These are phyloP conservation scores for Benincasa hispida DNA, from an alignment of 306 rosid genomes.

Conservation along the genomic window DNA sequence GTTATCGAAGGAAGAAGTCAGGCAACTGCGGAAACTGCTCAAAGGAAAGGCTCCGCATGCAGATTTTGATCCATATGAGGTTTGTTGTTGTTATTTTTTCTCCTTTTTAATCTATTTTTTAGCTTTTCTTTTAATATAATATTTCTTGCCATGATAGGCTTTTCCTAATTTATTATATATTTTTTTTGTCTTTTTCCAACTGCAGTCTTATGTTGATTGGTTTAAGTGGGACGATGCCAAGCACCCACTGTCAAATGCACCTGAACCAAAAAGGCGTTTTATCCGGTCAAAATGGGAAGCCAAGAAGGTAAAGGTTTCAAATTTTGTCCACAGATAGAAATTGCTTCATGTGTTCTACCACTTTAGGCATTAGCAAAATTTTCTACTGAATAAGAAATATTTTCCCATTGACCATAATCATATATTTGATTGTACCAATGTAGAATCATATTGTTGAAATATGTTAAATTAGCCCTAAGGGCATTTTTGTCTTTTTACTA, in stretches of 20 bases:
- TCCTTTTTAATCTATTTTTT: background rate
- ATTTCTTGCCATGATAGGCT: background rate
- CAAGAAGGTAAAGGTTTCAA: slow-evolving; percentile 39
- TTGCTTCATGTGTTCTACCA: background rate
- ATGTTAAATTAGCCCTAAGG: too few species aligned
- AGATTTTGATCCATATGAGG: slow-evolving; percentile 73
- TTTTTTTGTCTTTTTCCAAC: slow-evolving; percentile 3
- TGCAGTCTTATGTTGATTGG: slow-evolving; percentile 81
- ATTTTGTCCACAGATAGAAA: background rate
- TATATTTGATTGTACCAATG: background rate
- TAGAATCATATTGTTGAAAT: too few species aligned
- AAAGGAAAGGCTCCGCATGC: slow-evolving; percentile 69
- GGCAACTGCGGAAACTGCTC: slow-evolving; percentile 42
- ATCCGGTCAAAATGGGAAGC: slow-evolving; percentile 92
- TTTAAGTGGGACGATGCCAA: slow-evolving; percentile 79
- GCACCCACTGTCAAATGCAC: slow-evolving; percentile 83
- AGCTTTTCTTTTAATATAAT: background rate
- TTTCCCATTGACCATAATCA: background rate
- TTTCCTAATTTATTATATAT: background rate
- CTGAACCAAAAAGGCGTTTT: slow-evolving; percentile 94
- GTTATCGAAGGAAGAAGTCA: slow-evolving; percentile 55
- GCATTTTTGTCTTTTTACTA: too few species aligned
- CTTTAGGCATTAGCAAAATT: background rate
- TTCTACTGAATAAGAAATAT: background rate
- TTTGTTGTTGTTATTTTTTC: slow-evolving; percentile 20